Evolutionary conservation across 805 yeast genomes (phyloP).

Genomic region (Kodamaea neixiangensis): DNA sequence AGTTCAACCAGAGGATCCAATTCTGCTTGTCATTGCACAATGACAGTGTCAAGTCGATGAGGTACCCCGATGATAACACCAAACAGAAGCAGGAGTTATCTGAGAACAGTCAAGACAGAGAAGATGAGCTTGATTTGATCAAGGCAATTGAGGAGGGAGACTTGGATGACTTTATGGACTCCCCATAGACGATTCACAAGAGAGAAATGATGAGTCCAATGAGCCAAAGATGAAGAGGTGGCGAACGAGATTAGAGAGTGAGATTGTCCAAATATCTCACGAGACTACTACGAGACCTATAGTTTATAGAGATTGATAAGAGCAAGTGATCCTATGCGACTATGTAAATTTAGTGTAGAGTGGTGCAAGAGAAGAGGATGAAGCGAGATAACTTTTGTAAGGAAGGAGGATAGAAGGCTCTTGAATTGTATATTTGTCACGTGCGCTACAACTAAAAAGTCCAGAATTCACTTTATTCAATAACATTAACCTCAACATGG

Average conservation of each 20-base stretch:
- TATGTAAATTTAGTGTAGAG: background rate
- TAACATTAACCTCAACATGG: background rate
- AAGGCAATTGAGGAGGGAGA: conserved; percentile 59
- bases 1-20: conserved; percentile 89
- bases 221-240: background rate
- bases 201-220: too few species aligned
- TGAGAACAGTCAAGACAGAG: conserved; percentile 33
- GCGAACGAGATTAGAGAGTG: background rate
- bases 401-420: too few species aligned
- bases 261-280: background rate
- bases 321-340: background rate
- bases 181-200: conserved; percentile 10
- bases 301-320: background rate
- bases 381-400: too few species aligned
- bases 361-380: too few species aligned
- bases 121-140: conserved; percentile 44
- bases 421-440: background rate
- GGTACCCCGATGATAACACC: conserved; percentile 62
- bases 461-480: background rate
- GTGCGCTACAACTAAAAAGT: background rate
- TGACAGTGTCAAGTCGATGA: conserved; percentile 92
- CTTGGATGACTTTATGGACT: conserved; percentile 50
- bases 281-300: background rate
- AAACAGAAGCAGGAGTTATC: conserved; percentile 31
- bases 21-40: conserved; percentile 90